phyloP scores from a whole-genome alignment of 2,329 filamentous ascomycete species.

The Paraphoma chrysanthemicola region DNA sequence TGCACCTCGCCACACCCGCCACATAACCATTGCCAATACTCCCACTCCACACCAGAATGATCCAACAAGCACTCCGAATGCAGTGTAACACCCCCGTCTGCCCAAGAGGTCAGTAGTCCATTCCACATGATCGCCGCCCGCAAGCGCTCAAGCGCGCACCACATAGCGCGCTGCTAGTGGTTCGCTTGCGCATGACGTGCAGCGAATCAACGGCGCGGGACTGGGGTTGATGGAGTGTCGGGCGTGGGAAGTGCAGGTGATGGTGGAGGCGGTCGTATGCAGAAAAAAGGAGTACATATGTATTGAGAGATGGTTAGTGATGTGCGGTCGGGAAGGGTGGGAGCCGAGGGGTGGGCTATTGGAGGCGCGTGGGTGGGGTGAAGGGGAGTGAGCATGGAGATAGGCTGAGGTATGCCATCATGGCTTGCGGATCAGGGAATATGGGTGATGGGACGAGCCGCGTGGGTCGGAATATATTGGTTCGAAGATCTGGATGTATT shows the following conservation, averaged over 20 bases:
- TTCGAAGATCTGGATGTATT: neutral
- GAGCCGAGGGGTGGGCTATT: neutral
- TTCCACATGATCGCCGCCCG: too few relatives aligned
- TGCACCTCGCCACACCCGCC: too few relatives aligned
- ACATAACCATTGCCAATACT: too few relatives aligned
- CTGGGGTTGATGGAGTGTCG: conserved; percentile 16
- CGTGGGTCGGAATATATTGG: neutral
- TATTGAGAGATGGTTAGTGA: neutral
- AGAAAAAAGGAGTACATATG: conserved; percentile 28
- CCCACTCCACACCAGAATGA: too few relatives aligned
- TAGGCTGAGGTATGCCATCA: neutral
- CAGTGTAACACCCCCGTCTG: too few relatives aligned
- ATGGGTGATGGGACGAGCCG: neutral
- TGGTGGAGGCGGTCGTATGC: conserved; percentile 23
- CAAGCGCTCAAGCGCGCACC: too few relatives aligned
- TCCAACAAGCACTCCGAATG: too few relatives aligned
- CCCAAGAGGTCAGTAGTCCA: too few relatives aligned
- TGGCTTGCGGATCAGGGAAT: neutral
- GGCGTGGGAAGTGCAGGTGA: conserved; percentile 5
- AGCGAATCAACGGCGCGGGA: conserved; percentile 33
- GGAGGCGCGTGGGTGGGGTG: neutral
- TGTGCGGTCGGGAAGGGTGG: neutral
- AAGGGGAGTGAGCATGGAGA: neutral
- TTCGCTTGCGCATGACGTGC: conserved; percentile 30
- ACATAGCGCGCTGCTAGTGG: conserved; percentile 30